Percentiles rank a stretch among this genome's conserved stretches.
These are phyloP conservation scores for Rusavskia elegans DNA, from an alignment of 495 filamentous ascomycete genomes.

Conservation along the genomic window DNA sequence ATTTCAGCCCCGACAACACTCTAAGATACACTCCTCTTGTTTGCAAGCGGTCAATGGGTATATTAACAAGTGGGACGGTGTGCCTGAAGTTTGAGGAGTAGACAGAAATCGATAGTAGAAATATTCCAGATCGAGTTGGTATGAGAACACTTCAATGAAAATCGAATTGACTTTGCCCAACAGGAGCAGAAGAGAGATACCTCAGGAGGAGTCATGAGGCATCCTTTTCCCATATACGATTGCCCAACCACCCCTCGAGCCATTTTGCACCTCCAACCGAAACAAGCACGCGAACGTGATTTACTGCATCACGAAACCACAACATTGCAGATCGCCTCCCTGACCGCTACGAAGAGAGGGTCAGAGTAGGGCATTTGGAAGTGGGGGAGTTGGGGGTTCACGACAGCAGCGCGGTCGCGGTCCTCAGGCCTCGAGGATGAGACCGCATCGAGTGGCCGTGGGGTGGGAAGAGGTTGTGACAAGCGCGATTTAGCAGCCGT, in stretches of 20 bases:
- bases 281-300: slow-evolving; percentile 9
- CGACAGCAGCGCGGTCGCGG: slow-evolving; percentile 12
- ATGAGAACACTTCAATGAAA: not conserved
- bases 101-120: not conserved
- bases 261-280: not conserved
- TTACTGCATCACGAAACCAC: slow-evolving; percentile 2
- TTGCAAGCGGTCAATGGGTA: not conserved
- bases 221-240: slow-evolving; percentile 7
- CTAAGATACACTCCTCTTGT: not conserved
- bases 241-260: not conserved
- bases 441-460: slow-evolving; percentile 9
- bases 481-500: not conserved
- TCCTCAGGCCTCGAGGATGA: slow-evolving; percentile 7
- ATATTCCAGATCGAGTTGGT: not conserved
- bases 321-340: slow-evolving; percentile 5
- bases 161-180: not conserved
- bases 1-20: not conserved
- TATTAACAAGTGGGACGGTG: not conserved
- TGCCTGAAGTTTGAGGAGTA: not conserved
- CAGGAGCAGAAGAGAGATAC: slow-evolving; percentile 1
- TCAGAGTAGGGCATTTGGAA: not conserved
- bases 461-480: slow-evolving; percentile 6
- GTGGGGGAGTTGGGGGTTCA: not conserved
- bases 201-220: slow-evolving; percentile 12
- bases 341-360: not conserved